phyloP scores from a whole-genome alignment of 2,329 filamentous ascomycete genomes.

The Fusarium haematococcum region DNA sequence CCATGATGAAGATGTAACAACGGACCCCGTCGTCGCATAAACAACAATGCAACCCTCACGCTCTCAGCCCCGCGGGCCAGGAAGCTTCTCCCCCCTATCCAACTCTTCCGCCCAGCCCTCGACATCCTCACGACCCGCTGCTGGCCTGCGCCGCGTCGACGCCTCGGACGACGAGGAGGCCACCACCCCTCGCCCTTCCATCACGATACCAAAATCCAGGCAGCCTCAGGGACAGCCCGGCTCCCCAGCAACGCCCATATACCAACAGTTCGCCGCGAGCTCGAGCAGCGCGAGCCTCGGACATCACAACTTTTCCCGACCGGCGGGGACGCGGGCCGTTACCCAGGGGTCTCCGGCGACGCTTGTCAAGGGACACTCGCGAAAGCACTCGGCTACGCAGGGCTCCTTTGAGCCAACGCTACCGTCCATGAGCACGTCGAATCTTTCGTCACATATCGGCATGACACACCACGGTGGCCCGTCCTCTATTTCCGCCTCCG shows the following conservation, averaged over 20 bases:
- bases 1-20: constrained; percentile 58
- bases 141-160: constrained; percentile 47
- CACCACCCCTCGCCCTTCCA: constrained; percentile 44
- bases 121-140: constrained; percentile 47
- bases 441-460: constrained; percentile 63
- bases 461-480: constrained; percentile 52
- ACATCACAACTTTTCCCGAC: constrained; percentile 68
- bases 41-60: constrained; percentile 62
- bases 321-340: constrained; percentile 52
- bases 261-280: constrained; percentile 62
- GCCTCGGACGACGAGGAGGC: constrained; percentile 45
- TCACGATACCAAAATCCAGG: constrained; percentile 61
- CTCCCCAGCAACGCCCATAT: constrained; percentile 59
- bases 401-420: constrained; percentile 82
- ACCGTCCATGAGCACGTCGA: constrained; percentile 70
- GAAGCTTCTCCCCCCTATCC: constrained; percentile 68
- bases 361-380: constrained; percentile 59
- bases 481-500: constrained; percentile 25
- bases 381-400: constrained; percentile 79
- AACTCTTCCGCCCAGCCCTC: constrained; percentile 45
- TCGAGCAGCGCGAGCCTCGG: constrained; percentile 59
- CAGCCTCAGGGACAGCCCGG: constrained; percentile 46
- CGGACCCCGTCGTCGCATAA: constrained; percentile 39
- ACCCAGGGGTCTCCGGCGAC: constrained; percentile 48
- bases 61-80: constrained; percentile 61